phyloP scores from a whole-genome alignment of 2,329 filamentous ascomycete species.

The Nemania serpens region DNA sequence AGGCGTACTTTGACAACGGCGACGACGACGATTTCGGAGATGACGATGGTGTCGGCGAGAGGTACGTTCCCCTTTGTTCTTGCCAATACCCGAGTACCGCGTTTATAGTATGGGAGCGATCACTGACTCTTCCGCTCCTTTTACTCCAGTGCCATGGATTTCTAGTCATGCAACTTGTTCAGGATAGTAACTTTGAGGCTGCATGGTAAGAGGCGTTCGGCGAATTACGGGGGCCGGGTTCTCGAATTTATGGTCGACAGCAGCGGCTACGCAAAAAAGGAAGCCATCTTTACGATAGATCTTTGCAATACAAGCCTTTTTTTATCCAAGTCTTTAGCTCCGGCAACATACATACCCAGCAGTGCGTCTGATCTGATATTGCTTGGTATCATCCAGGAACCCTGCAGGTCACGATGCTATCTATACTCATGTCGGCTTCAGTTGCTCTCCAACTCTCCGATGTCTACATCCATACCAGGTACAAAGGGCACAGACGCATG shows the following conservation, averaged over 20 bases:
- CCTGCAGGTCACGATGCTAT: too few relatives aligned
- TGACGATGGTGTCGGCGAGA: constrained; percentile 49
- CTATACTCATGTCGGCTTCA: too few relatives aligned
- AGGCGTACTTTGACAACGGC: constrained; percentile 64
- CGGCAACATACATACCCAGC: background rate
- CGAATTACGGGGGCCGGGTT: background rate
- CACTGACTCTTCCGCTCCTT: constrained; percentile 13
- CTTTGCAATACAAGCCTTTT: background rate
- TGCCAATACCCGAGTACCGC: too few relatives aligned
- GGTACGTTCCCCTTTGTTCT: constrained; percentile 12
- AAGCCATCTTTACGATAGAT: constrained; percentile 3
- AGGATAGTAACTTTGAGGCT: background rate
- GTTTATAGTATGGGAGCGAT: background rate
- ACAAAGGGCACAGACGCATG: too few relatives aligned
- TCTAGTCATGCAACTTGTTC: constrained; percentile 11
- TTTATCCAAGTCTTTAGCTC: background rate
- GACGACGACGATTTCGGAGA: constrained; percentile 57
- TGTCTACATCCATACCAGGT: too few relatives aligned
- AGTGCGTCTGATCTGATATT: background rate
- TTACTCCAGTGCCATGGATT: constrained; percentile 27
- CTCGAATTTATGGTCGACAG: too few relatives aligned
- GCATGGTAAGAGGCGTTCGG: constrained; percentile 22
- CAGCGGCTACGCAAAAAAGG: background rate
- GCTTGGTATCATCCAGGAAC: background rate
- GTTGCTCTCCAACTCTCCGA: too few relatives aligned